Base-by-base conservation (phyloP, 345 rosid species). In the Anastatica hierochuntica region DNA sequence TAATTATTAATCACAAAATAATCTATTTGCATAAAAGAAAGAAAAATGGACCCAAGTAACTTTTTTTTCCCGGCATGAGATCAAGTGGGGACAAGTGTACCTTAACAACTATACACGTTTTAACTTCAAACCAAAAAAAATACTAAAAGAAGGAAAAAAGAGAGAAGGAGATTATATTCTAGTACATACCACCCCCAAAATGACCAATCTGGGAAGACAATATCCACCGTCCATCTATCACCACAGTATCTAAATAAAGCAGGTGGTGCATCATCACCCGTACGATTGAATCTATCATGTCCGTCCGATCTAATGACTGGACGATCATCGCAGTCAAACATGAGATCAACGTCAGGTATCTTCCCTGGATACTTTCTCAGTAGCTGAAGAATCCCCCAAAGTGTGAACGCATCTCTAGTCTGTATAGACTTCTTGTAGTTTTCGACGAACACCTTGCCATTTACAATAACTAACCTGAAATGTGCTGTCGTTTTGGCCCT, bases 361-460 rank as follows among this genome's bases (percentile, higher is more conserved):
- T 58, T 69, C 8, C 87, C 87, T 2, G 90, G 88, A 64, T 82
- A 85, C 66, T 54, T 49, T 61, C 82, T 69, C 18, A 82, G 58
- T 26, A 82, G 78, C 66, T 82, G 90, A 45, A 85, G 31, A 10
- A 85, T 68, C 3, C 90, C 88, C 95, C 90, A 80, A 15, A 73
- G 35, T 7, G 77, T 82, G 64, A 76, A 78, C 39, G 33, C 24
- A 19, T 80, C 88, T 53, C 90, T 66, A 1, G 75, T 70, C 43
- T 75, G 88, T 20, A 75, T 56, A 1, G 81, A 61, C 52, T 70
- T 47, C 62, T n/a, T 63, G 63, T 73, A 85, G 63, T 72, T 75
- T 67, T 85, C 75, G 1, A 80, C 39, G 43, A 77, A 77, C 50
- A 71, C 83, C 58, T 58, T 78, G 43, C 88, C 82, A 13, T 74